Evolutionary conservation across 2,329 filamentous ascomycete species (phyloP).

Genomic region (Trichoderma atroviride): DNA sequence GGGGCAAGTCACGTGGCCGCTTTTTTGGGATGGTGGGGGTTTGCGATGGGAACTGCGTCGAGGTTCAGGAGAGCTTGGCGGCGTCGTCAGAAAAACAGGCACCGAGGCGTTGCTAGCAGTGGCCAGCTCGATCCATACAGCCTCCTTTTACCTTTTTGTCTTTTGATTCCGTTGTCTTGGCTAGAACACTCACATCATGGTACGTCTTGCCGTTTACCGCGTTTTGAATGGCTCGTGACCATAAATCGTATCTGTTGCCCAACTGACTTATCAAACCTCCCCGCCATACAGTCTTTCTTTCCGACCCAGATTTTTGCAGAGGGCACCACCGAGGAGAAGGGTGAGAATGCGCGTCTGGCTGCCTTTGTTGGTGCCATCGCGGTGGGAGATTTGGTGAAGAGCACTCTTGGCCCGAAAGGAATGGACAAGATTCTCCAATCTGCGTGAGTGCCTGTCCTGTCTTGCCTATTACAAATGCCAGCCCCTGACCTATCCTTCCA

Average conservation of each 20-base stretch:
- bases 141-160: background rate
- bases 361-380: constrained; percentile 98
- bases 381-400: constrained; percentile 96
- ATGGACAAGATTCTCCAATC: constrained; percentile 99
- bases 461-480: constrained; percentile 24
- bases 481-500: constrained; percentile 25
- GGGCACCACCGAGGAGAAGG: constrained; percentile 96
- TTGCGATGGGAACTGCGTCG: constrained; percentile 7
- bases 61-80: constrained; percentile 25
- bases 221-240: background rate
- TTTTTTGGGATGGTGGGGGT: constrained; percentile 19
- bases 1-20: constrained; percentile 48
- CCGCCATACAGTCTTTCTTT: constrained; percentile 62
- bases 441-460: constrained; percentile 62
- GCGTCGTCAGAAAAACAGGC: constrained; percentile 30
- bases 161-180: constrained; percentile 27
- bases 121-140: constrained; percentile 9
- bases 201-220: background rate
- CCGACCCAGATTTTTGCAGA: constrained; percentile 98
- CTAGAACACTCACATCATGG: constrained; percentile 27
- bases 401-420: constrained; percentile 93
- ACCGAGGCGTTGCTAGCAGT: constrained; percentile 29
- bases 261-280: constrained; percentile 17
- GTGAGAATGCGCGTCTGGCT: constrained; percentile 97
- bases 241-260: background rate